Evolutionary conservation across 768 basidiomycete genomes (phyloP).

Genomic region (Leccinum ochraceum): DNA sequence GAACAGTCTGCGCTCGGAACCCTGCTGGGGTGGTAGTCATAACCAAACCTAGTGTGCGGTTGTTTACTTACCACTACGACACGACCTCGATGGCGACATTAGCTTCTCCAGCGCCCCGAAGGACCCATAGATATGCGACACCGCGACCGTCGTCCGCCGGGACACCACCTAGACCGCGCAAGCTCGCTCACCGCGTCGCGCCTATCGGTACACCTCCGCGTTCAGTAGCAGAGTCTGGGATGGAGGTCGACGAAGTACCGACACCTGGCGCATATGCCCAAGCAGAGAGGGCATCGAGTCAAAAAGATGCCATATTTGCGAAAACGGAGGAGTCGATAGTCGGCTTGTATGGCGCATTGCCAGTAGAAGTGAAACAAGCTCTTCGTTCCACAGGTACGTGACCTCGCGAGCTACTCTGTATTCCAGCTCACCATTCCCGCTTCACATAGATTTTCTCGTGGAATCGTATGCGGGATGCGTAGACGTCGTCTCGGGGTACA

Average conservation of each 20-base stretch:
- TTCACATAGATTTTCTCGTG: constrained; percentile 29
- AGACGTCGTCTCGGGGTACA: too few relatives aligned
- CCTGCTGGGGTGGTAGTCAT: too few relatives aligned
- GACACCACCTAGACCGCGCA: constrained; percentile 30
- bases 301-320: constrained; percentile 53
- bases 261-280: constrained; percentile 40
- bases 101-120: constrained; percentile 60
- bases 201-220: constrained; percentile 24
- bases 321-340: constrained; percentile 72
- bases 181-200: constrained; percentile 25
- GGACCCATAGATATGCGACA: constrained; percentile 39
- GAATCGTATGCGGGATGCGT: too few relatives aligned
- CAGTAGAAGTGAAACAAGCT: constrained; percentile 72
- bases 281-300: constrained; percentile 37
- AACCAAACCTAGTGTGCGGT: background rate
- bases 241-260: constrained; percentile 67
- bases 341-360: constrained; percentile 67
- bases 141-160: constrained; percentile 25
- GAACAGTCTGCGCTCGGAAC: too few relatives aligned
- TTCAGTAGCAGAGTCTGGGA: constrained; percentile 48
- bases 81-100: constrained; percentile 46
- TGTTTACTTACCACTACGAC: constrained; percentile 9
- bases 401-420: background rate
- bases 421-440: background rate
- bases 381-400: constrained; percentile 61